phyloP scores from a whole-genome alignment of 495 filamentous ascomycete genomes.

The Peziza echinospora region DNA sequence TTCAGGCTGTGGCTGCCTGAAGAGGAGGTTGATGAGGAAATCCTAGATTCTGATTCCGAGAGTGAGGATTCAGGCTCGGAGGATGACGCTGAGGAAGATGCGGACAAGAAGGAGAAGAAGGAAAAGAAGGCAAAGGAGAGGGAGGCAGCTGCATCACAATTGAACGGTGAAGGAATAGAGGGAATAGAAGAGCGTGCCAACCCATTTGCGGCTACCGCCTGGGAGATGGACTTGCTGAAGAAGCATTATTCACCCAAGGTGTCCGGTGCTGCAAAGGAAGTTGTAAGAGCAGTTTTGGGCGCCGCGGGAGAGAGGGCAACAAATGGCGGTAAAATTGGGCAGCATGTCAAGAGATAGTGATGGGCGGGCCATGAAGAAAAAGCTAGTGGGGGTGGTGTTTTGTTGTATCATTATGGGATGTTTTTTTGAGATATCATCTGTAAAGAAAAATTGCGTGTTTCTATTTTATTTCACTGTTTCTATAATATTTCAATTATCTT shows the following conservation, averaged over 20 bases:
- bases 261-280: conserved; percentile 41
- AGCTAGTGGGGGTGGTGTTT: too few relatives aligned
- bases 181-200: conserved; percentile 57
- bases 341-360: neutral
- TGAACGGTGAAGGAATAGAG: conserved; percentile 3
- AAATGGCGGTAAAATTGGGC: neutral
- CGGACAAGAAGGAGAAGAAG: neutral
- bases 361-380: too few relatives aligned
- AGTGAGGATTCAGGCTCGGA: neutral
- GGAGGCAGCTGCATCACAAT: neutral
- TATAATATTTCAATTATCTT: too few relatives aligned
- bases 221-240: conserved; percentile 77
- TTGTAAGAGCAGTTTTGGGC: neutral
- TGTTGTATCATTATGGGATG: too few relatives aligned
- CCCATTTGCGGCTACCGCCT: conserved; percentile 72
- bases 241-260: conserved; percentile 77
- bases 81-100: conserved; percentile 1
- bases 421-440: too few relatives aligned
- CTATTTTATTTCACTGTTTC: too few relatives aligned
- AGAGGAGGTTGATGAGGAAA: neutral
- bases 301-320: too few relatives aligned
- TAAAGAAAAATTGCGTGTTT: too few relatives aligned
- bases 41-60: neutral
- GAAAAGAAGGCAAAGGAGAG: neutral
- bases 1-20: conserved; percentile 8